Evolutionary conservation across 2,329 filamentous ascomycete genomes (phyloP), one percentile per base, ranked within the genome.

Genomic region (Pseudocercospora fijiensis): DNA sequence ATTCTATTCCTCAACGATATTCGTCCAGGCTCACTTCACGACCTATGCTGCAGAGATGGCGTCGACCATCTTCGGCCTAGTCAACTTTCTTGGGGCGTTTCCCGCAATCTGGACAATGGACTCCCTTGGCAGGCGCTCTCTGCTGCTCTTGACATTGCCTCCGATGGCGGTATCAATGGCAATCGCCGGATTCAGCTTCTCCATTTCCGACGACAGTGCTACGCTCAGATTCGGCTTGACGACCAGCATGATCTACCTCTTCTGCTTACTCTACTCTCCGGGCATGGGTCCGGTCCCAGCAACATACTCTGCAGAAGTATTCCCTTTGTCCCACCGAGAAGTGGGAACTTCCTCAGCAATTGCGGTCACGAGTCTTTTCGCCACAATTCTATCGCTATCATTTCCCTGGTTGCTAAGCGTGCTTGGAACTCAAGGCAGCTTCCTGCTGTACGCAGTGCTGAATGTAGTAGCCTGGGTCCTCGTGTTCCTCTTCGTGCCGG

Each of bases 371-470:
- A 80, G 79, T 72, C 77, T 77, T 26, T 81, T 79, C 24, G 74
- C 75, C 57, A 74, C 73, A 30, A 63, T 76, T 30, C 71, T 76
- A 13, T 69, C 69, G 56, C 62, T 76, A 58, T 76, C 81, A 0
- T 83, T 83, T 71, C 81, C 82, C 3, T 77, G 77, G n/a, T 80
- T 82, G 73, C 72, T 81, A 18, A 68, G 63, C 9, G 80, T 77
- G 7, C 79, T 86, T 76, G 82, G 77, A 10, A 78, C 82, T 1
- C 79, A 80, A 4, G 83, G 83, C 10, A 84, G 85, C 45, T 71
- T 86, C 65, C 78, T 79, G 3, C 85, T 82, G 78, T 86, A 86
- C 69, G 84, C 83, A 0, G 80, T 76, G 0, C 83, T 83, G 78
- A 85, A 84, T 71, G 65, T 85, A 10, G 78, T 85, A 37, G 83